Conservation (phyloP, 73 alveolate genomes). For the Stentor roeselii region DNA sequence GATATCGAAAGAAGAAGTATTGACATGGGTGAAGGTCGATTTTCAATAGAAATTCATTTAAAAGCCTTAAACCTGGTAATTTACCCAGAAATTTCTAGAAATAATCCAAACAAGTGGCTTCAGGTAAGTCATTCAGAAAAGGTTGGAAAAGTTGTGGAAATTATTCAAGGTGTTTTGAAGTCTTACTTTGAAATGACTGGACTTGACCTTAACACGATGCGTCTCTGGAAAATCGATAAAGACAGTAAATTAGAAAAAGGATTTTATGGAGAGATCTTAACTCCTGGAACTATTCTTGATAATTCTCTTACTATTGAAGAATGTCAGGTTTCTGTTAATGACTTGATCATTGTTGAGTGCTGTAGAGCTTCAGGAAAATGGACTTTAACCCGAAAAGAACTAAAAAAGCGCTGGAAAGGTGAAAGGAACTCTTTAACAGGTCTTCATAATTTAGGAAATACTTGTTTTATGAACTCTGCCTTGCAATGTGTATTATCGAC, state of each 20-base stretch:
- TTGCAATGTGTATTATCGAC: slow-evolving; percentile 89
- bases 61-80: background rate
- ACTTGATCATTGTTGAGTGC: background rate
- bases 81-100: background rate
- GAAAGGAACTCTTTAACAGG: slow-evolving; percentile 41
- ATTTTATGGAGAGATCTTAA: background rate
- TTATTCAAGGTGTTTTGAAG: background rate
- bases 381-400: background rate
- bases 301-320: background rate
- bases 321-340: background rate
- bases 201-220: background rate
- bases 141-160: background rate
- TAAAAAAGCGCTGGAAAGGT: background rate
- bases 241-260: background rate
- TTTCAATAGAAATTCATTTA: background rate
- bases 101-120: background rate
- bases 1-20: background rate
- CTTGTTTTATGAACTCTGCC: slow-evolving; percentile 99
- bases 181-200: background rate
- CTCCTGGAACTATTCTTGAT: background rate
- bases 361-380: background rate
- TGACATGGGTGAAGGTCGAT: background rate
- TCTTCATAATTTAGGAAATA: slow-evolving; percentile 92
- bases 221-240: background rate
- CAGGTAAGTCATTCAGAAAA: background rate